Conservation (phyloP, 768 basidiomycete genomes). For the Boletus tylopilopsis region DNA sequence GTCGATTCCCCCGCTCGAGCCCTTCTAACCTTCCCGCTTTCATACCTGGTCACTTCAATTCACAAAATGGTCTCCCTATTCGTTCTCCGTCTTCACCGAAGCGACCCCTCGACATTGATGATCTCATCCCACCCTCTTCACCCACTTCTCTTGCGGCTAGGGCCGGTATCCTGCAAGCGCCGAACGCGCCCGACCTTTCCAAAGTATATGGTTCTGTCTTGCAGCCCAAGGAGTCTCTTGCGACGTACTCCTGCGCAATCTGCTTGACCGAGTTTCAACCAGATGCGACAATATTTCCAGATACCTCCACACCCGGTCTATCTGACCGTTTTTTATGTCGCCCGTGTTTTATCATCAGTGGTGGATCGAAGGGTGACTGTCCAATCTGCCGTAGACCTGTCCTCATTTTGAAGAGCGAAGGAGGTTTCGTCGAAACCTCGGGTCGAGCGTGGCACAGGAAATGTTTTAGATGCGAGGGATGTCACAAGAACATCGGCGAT, state of each 20-base stretch:
- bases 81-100: constrained; percentile 61
- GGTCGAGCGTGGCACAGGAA: constrained; percentile 77
- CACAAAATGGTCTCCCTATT: constrained; percentile 54
- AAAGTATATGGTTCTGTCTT: constrained; percentile 85
- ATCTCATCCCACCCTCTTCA: constrained; percentile 24
- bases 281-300: constrained; percentile 84
- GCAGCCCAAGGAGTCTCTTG: constrained; percentile 72
- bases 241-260: constrained; percentile 62
- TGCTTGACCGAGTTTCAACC: constrained; percentile 68
- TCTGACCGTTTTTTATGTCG: constrained; percentile 67
- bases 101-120: constrained; percentile 24
- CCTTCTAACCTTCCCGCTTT: constrained; percentile 31
- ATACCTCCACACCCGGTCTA: constrained; percentile 37
- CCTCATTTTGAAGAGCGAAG: constrained; percentile 70
- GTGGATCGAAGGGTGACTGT: constrained; percentile 77
- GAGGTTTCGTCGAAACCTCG: constrained; percentile 69
- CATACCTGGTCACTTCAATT: constrained; percentile 48
- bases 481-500: constrained; percentile 68
- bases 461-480: constrained; percentile 75
- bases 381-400: constrained; percentile 66
- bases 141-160: constrained; percentile 49
- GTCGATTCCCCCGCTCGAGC: constrained; percentile 50
- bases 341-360: constrained; percentile 64
- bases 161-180: constrained; percentile 58
- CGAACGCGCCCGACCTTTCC: constrained; percentile 59